Percentiles rank a stretch among this genome's conserved stretches.
These are phyloP conservation scores for Raffaelea albimanens DNA, from an alignment of 2,329 filamentous ascomycete genomes.

Conservation along the genomic window DNA sequence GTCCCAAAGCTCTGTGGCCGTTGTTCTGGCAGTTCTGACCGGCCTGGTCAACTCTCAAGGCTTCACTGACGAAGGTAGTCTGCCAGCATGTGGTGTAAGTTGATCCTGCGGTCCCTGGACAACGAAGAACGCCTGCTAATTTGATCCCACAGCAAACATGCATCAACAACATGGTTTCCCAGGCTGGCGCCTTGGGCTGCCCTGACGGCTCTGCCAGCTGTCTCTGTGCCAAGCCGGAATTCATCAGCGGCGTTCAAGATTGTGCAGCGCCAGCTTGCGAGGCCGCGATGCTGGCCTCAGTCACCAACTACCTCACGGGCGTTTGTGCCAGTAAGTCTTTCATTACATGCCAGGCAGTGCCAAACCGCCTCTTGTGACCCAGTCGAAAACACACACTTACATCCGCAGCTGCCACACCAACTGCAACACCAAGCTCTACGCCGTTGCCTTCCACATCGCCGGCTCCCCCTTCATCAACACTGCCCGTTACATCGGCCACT, in stretches of 20 bases:
- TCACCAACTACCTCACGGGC: slow-evolving; percentile 11
- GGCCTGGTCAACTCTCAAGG: slow-evolving; percentile 4
- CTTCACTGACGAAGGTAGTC: slow-evolving; percentile 7
- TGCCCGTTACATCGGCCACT: neutral
- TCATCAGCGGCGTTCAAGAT: slow-evolving; percentile 12
- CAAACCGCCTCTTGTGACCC: neutral
- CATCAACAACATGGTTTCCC: slow-evolving; percentile 8
- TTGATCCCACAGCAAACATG: slow-evolving; percentile 13
- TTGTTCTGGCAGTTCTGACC: slow-evolving; percentile 4
- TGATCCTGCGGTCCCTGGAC: neutral
- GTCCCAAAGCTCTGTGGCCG: neutral
- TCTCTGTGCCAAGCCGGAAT: slow-evolving; percentile 12
- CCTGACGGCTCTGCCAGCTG: slow-evolving; percentile 7
- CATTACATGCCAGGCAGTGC: too few relatives aligned
- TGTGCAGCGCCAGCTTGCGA: slow-evolving; percentile 12
- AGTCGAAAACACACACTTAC: neutral
- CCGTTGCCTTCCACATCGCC: slow-evolving; percentile 1
- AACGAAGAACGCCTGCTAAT: neutral
- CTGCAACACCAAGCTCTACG: neutral
- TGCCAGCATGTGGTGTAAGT: slow-evolving; percentile 14
- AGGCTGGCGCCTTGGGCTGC: slow-evolving; percentile 10
- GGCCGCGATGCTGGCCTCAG: slow-evolving; percentile 7
- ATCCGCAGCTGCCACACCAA: neutral
- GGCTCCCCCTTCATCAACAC: neutral
- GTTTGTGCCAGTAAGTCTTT: slow-evolving; percentile 14